Evolutionary conservation across 2,329 filamentous ascomycete genomes (phyloP).

Genomic region (Aspergillus tubingensis): DNA sequence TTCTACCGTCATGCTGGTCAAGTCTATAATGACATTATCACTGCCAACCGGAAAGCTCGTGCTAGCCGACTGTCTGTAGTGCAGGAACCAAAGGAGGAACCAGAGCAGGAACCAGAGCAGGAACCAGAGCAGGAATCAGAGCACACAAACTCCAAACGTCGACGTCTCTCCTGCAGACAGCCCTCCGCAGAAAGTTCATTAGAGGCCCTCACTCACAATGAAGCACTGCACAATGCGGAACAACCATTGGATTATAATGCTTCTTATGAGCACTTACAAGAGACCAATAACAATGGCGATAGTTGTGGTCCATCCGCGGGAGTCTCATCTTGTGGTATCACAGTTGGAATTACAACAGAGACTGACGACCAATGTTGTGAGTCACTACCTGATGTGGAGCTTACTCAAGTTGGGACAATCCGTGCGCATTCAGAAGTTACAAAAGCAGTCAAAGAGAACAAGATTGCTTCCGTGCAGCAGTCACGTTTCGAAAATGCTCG

Average conservation of each 20-base stretch:
- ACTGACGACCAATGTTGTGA: background rate
- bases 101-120: no score
- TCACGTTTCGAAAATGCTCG: background rate
- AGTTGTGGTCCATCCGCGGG: background rate
- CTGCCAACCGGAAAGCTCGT: constrained; percentile 40
- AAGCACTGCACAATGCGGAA: background rate
- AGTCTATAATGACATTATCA: constrained; percentile 49
- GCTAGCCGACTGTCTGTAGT: constrained; percentile 10
- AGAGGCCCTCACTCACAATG: background rate
- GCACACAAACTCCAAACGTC: constrained; percentile 23
- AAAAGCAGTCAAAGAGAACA: background rate
- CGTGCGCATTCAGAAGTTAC: background rate
- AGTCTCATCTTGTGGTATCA: background rate
- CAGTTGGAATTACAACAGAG: background rate
- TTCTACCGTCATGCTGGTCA: constrained; percentile 54
- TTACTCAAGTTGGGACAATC: background rate
- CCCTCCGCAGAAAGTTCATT: background rate
- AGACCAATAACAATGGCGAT: background rate
- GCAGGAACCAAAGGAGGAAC: constrained; percentile 3
- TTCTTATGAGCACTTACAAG: background rate
- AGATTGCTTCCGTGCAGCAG: no score
- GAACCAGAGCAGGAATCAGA: constrained; percentile 4
- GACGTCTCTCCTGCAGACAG: constrained; percentile 25
- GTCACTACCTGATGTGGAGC: background rate
- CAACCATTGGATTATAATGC: background rate